A percentile compares a stretch with the other conserved stretches of the same genome.
Evolutionary conservation across 2,329 filamentous ascomycete species (phyloP).

Genomic region (Penicillium sp.): DNA sequence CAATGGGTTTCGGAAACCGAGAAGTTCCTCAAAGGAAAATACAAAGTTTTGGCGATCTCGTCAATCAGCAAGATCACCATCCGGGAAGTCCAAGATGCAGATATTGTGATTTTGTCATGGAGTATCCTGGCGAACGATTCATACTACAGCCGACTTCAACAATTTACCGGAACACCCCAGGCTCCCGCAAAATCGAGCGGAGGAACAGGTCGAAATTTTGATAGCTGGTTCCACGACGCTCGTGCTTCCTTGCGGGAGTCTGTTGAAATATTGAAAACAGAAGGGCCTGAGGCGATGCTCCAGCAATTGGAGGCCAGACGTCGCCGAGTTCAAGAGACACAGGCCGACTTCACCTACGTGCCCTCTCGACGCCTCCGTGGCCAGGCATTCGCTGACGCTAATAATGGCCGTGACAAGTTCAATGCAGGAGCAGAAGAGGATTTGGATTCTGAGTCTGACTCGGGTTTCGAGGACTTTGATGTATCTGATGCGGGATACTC

Average conservation of each 20-base stretch:
- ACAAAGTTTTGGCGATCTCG: constrained; percentile 46
- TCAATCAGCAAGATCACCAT: constrained; percentile 44
- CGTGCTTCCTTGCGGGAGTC: constrained; percentile 42
- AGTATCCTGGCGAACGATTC: constrained; percentile 44
- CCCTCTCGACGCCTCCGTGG: constrained; percentile 33
- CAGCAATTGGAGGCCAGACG: constrained; percentile 23
- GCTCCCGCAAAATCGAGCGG: constrained; percentile 38
- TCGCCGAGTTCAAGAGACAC: constrained; percentile 34
- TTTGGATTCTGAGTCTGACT: background rate
- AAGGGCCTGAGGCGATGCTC: constrained; percentile 35
- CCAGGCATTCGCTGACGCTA: constrained; percentile 22
- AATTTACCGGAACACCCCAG: constrained; percentile 49
- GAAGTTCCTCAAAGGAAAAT: constrained; percentile 48
- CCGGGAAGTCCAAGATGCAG: constrained; percentile 46
- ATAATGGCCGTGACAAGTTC: background rate
- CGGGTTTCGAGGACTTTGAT: background rate
- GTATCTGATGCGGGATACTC: background rate
- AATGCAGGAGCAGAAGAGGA: background rate
- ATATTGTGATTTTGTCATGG: constrained; percentile 57
- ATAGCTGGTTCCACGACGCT: constrained; percentile 54
- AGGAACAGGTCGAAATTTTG: constrained; percentile 49
- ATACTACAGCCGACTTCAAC: constrained; percentile 52
- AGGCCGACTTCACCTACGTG: constrained; percentile 40
- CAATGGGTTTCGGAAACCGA: constrained; percentile 59
- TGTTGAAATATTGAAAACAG: constrained; percentile 34